A percentile compares a stretch with the other conserved stretches of the same genome.
These are phyloP conservation scores for Umbelopsis sp. DNA, from an alignment of 192 early-diverging fungal species.

Conservation along the genomic window DNA sequence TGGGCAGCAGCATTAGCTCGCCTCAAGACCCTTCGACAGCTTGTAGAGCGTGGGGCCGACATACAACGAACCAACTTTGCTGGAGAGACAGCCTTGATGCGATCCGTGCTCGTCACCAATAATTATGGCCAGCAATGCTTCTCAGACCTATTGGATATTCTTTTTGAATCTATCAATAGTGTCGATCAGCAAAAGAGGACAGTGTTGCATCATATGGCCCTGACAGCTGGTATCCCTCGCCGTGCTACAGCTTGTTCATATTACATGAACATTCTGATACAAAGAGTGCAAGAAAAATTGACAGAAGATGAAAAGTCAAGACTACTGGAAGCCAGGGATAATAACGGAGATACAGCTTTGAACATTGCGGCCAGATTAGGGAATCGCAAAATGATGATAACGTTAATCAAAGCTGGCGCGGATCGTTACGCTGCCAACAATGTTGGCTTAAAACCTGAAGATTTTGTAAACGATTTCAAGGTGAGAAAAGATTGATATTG, in stretches of 20 bases:
- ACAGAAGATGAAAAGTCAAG: constrained; percentile 14
- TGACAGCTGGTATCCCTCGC: constrained; percentile 68
- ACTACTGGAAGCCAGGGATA: constrained; percentile 67
- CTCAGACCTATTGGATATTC: constrained; percentile 67
- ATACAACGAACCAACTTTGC: constrained; percentile 67
- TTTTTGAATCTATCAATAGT: constrained; percentile 71
- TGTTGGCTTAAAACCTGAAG: constrained; percentile 72
- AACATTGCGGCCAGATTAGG: constrained; percentile 85
- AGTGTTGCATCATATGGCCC: constrained; percentile 88
- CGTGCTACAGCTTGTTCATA: constrained; percentile 73
- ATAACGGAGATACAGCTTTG: constrained; percentile 83
- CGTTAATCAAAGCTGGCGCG: constrained; percentile 79
- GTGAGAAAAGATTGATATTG: background rate
- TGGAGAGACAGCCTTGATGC: constrained; percentile 88
- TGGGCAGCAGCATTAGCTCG: constrained; percentile 93
- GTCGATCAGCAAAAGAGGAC: constrained; percentile 78
- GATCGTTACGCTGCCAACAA: constrained; percentile 68
- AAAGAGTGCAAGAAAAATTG: constrained; percentile 22
- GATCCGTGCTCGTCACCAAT: constrained; percentile 85
- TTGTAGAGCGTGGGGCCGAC: constrained; percentile 79
- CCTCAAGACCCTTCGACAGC: constrained; percentile 70
- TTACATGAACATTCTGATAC: constrained; percentile 85
- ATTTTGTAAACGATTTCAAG: constrained; percentile 48
- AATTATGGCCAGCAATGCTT: constrained; percentile 81
- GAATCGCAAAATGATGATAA: constrained; percentile 66